A percentile compares a stretch with the other conserved stretches of the same genome.
Evolutionary conservation across 139 green algal species (phyloP).

Genomic region (Trebouxia sp.): DNA sequence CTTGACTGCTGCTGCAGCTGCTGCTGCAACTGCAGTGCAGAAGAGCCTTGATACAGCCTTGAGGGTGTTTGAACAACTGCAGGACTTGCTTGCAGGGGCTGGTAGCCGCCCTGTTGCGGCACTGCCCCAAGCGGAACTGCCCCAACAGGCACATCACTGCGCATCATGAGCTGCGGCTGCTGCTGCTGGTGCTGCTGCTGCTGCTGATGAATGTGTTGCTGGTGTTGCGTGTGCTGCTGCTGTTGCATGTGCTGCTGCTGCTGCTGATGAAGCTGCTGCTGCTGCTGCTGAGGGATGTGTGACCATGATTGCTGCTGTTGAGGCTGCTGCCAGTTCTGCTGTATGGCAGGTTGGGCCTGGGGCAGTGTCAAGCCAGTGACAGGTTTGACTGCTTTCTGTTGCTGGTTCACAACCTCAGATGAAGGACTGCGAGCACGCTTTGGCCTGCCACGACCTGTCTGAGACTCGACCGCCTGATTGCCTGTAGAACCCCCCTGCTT

Average conservation of each 20-base stretch:
- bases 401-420: no score
- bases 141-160: not conserved
- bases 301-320: not conserved
- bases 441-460: not conserved
- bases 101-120: not conserved
- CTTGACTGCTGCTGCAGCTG: not conserved
- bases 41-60: not conserved
- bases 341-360: not conserved
- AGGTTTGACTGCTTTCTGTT: no score
- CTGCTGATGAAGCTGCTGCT: not conserved
- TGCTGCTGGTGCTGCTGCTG: not conserved
- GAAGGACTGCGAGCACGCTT: conserved; percentile 11
- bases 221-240: not conserved
- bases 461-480: no score
- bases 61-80: not conserved
- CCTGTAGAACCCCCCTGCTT: not conserved
- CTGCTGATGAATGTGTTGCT: not conserved
- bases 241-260: not conserved
- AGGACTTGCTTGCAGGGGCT: not conserved
- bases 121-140: not conserved
- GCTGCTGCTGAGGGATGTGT: not conserved
- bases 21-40: not conserved
- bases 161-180: not conserved
- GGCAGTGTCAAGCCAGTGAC: no score
- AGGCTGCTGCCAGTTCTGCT: not conserved